Evolutionary conservation across 169 alveolate species (phyloP).

Genomic region (Fabrea salina): DNA sequence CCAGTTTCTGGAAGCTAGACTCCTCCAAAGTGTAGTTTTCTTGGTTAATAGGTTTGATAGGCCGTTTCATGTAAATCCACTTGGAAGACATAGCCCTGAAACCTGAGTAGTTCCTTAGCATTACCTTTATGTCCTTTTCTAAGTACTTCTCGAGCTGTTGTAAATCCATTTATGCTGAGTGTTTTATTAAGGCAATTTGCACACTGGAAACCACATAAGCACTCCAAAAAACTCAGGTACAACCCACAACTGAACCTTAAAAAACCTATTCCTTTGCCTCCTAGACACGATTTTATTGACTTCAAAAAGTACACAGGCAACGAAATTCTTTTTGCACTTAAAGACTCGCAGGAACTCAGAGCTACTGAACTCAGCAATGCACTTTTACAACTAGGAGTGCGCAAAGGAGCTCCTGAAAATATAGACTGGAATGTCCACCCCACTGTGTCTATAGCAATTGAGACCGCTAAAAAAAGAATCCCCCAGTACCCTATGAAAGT

Average conservation of each 20-base stretch:
- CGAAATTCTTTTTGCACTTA: conserved; percentile 9
- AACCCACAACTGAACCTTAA: neutral
- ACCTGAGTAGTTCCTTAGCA: neutral
- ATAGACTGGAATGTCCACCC: conserved; percentile 25
- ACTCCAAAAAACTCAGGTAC: neutral
- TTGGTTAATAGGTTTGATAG: neutral
- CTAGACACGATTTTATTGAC: conserved; percentile 8
- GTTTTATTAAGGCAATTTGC: too few relatives aligned
- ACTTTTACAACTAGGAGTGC: neutral
- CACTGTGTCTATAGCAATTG: neutral
- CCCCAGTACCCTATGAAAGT: neutral
- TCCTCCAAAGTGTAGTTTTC: neutral
- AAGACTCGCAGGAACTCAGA: neutral
- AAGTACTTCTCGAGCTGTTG: too few relatives aligned
- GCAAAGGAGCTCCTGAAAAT: conserved; percentile 22
- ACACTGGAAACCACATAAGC: too few relatives aligned
- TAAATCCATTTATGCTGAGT: too few relatives aligned
- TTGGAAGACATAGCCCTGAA: neutral
- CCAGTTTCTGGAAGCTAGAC: neutral
- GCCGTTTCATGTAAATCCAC: neutral
- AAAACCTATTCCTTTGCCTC: neutral
- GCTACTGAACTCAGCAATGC: conserved; percentile 28
- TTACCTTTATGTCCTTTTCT: neutral
- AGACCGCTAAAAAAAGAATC: neutral
- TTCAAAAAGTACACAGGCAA: conserved; percentile 28